phyloP scores from a whole-genome alignment of 2,329 filamentous ascomycete species.

The Apiospora phragmitis region DNA sequence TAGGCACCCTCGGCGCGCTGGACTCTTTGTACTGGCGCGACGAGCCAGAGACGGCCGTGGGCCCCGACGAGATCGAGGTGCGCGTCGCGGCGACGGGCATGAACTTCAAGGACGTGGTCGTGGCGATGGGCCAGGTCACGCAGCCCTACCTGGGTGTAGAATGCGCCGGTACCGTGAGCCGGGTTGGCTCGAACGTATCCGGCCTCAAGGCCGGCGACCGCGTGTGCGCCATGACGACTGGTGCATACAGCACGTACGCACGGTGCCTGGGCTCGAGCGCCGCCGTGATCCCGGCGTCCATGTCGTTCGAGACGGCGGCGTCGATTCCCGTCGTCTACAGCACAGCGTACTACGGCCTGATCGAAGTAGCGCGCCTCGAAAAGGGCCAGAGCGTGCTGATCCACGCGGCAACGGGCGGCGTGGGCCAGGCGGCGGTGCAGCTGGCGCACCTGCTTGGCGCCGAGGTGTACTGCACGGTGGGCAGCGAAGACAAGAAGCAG shows the following conservation, averaged over 20 bases:
- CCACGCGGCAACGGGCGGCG: conserved; percentile 17
- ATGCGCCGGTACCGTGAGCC: neutral
- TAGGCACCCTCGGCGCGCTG: conserved; percentile 14
- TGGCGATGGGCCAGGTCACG: conserved; percentile 19
- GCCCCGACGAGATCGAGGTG: conserved; percentile 35
- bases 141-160: conserved; percentile 11
- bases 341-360: conserved; percentile 16
- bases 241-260: conserved; percentile 29
- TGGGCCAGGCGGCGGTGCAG: conserved; percentile 16
- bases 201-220: conserved; percentile 26
- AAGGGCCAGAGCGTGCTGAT: conserved; percentile 15
- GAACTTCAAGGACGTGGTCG: conserved; percentile 29
- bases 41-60: conserved; percentile 22
- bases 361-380: conserved; percentile 11
- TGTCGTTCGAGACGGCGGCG: conserved; percentile 22
- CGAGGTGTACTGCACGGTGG: conserved; percentile 14
- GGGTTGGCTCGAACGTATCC: conserved; percentile 18
- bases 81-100: conserved; percentile 28
- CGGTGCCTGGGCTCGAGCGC: conserved; percentile 29
- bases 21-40: conserved; percentile 23
- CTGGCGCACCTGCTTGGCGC: conserved; percentile 13
- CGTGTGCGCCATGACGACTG: conserved; percentile 40
- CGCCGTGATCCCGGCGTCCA: conserved; percentile 27
- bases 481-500: conserved; percentile 14
- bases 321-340: conserved; percentile 15